Evolutionary conservation across 768 basidiomycete species (phyloP).

Genomic region (Agrocybe pediades): DNA sequence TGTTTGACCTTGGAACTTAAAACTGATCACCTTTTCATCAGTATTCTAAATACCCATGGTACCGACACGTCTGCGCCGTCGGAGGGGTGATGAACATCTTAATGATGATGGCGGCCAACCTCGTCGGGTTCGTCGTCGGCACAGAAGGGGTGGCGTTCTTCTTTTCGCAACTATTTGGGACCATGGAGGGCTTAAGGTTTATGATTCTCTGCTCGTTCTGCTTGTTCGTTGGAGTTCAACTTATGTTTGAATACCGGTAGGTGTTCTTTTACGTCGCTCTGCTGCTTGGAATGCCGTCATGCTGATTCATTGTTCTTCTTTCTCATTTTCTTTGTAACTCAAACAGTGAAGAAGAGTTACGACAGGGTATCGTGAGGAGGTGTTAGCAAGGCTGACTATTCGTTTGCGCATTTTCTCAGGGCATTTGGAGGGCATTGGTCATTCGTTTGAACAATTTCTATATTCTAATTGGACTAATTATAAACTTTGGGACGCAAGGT

Average conservation of each 20-base stretch:
- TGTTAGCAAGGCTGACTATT: too few species aligned
- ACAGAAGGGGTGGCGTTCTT: slow-evolving; percentile 77
- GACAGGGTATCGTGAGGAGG: slow-evolving; percentile 32
- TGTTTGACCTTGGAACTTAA: not conserved
- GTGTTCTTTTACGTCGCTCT: slow-evolving; percentile 24
- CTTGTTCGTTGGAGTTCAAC: slow-evolving; percentile 80
- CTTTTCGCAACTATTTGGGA: slow-evolving; percentile 59
- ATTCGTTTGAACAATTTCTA: too few species aligned
- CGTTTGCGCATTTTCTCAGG: too few species aligned
- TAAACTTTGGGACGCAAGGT: too few species aligned
- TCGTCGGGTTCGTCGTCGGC: slow-evolving; percentile 94
- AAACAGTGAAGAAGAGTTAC: slow-evolving; percentile 71
- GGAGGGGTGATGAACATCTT: slow-evolving; percentile 85
- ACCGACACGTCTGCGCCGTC: slow-evolving; percentile 79
- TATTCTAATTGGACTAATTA: too few species aligned
- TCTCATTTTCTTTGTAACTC: not conserved
- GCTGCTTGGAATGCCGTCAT: not conserved
- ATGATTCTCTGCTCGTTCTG: slow-evolving; percentile 57
- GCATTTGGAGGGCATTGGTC: too few species aligned
- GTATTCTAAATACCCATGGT: slow-evolving; percentile 77
- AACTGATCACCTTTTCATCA: slow-evolving; percentile 26
- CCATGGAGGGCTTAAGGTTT: slow-evolving; percentile 70
- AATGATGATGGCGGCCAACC: slow-evolving; percentile 90
- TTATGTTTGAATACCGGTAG: slow-evolving; percentile 96
- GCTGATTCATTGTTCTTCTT: not conserved